phyloP scores from a whole-genome alignment of 441 rosid species.

The Corymbia citriodora region DNA sequence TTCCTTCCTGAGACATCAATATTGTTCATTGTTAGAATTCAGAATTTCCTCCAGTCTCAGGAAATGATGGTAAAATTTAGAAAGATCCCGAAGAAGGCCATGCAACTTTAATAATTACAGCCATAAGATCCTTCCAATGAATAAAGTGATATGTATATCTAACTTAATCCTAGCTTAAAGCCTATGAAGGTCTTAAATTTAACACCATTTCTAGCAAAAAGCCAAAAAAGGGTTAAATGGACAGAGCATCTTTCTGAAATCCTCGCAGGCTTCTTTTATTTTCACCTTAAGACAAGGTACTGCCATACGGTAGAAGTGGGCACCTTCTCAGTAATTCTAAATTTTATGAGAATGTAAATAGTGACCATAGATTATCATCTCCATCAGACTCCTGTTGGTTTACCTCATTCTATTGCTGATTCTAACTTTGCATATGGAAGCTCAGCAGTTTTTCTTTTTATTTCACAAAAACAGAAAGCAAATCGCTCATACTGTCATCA shows the following conservation, averaged over 20 bases:
- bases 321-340: neutral
- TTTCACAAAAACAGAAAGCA: neutral
- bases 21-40: neutral
- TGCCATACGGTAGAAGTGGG: rapidly evolving
- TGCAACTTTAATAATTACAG: neutral
- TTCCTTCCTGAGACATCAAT: neutral
- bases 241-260: neutral
- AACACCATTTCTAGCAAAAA: neutral
- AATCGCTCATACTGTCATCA: neutral
- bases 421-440: neutral
- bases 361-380: neutral
- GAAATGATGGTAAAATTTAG: neutral
- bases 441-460: neutral
- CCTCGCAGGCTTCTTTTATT: neutral
- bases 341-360: neutral
- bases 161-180: neutral
- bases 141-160: neutral
- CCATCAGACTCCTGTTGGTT: neutral
- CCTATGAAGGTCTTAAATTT: neutral
- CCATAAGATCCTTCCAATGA: neutral
- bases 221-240: neutral
- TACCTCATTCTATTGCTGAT: neutral
- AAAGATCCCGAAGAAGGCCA: neutral
- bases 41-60: neutral
- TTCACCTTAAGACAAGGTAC: neutral